These are phyloP conservation scores for Citrus mangshanensis DNA, from an alignment of 345 rosid genomes.

Conservation along the genomic window DNA sequence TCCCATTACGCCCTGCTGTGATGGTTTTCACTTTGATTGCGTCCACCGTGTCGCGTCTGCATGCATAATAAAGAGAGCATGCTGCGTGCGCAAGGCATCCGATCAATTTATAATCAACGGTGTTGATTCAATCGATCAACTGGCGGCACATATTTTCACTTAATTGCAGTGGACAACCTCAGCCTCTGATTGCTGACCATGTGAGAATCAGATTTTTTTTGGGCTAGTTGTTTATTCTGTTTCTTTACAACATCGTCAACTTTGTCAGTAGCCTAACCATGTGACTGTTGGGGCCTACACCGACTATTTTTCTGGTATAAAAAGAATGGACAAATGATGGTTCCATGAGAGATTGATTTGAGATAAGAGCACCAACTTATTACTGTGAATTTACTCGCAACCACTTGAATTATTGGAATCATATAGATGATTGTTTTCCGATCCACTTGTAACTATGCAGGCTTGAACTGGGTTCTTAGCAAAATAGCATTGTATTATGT, in stretches of 20 bases:
- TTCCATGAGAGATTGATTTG: background rate
- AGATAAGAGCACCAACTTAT: background rate
- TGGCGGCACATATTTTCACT: background rate
- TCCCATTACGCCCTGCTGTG: background rate
- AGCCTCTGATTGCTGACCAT: background rate
- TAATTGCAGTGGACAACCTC: background rate
- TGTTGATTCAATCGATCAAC: background rate
- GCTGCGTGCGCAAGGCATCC: background rate
- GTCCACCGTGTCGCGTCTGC: background rate
- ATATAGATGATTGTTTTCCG: no score
- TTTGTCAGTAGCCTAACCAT: background rate
- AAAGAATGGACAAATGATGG: slow-evolving; percentile 1
- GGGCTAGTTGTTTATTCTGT: background rate
- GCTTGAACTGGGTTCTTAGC: no score
- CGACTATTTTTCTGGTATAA: background rate
- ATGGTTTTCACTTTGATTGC: slow-evolving; percentile 7
- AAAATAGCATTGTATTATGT: no score
- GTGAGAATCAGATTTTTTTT: background rate
- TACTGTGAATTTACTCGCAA: background rate
- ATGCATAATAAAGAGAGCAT: background rate
- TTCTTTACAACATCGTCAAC: background rate
- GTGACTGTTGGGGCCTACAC: slow-evolving; percentile 11
- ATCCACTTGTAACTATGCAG: no score
- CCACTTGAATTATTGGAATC: no score
- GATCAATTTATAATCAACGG: background rate